Evolutionary conservation across 2,329 filamentous ascomycete species (phyloP), one percentile per base, ranked within the genome.

Genomic region (Diaporthe eres): DNA sequence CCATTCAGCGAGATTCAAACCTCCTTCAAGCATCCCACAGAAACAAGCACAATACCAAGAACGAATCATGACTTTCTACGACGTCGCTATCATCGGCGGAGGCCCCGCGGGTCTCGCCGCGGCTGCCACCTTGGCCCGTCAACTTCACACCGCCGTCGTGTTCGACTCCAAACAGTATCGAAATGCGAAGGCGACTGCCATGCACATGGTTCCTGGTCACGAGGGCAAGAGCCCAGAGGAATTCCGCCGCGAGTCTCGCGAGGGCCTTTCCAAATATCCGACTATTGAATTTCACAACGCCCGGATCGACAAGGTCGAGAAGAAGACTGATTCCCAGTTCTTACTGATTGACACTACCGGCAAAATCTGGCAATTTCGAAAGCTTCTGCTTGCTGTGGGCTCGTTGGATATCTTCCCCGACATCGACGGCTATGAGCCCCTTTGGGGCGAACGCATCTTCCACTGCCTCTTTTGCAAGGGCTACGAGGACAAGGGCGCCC

Each of bases 401-500:
- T 84, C 89, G 0, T 81, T 79, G 15, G 91, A 93, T 77, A 78
- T 89, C 0, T 80, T 88, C 39, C 88, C 87, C 0, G 84, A 86
- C 12, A 87, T 91, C 3, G 78, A 84, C 0, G 90, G 91, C 0
- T 92, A 90, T 77, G 83, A 77, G 0, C 87, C 91, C 49, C 88
- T 88, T 72, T 92, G 89, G 90, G 87, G 84, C 9, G 82, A 80
- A 70, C 85, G 85, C 34, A 88, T 90, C 57, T 92, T 89, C 78
- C 90, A 92, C 78, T 92, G 90, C 77, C 85, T 92, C 0, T 91
- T 88, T 79, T 92, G 90, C 80, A 86, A 91, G 77, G 90, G 90
- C 8, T 92, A 86, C 79, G 90, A 92, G 77, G 88, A 92, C 63
- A 85, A 87, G 12, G 89, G 87, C 1, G 80, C 82, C 4, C 78